Percentiles rank a stretch among this genome's conserved stretches.
Evolutionary conservation across 495 filamentous ascomycete species (phyloP).

Genomic region (Lophiostoma macrostomum): DNA sequence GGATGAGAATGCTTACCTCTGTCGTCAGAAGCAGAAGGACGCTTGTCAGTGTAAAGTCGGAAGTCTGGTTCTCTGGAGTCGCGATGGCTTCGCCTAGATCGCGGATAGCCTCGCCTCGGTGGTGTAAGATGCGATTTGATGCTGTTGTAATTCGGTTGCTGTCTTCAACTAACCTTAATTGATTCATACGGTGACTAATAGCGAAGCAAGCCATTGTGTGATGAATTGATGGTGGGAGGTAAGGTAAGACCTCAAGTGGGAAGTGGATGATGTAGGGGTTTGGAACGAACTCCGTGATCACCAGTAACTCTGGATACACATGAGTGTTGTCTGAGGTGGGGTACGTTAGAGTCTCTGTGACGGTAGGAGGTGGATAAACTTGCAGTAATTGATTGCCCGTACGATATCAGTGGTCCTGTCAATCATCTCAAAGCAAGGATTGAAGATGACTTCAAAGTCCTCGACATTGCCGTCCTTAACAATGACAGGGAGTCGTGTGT

Average conservation of each 20-base stretch:
- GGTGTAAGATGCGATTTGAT: slow-evolving; percentile 5
- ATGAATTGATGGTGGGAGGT: slow-evolving; percentile 3
- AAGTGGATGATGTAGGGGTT: slow-evolving; percentile 17
- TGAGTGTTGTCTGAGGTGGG: slow-evolving; percentile 2
- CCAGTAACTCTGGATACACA: slow-evolving; percentile 2
- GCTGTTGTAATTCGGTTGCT: background rate
- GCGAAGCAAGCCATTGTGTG: slow-evolving; percentile 6
- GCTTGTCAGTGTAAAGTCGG: slow-evolving; percentile 3
- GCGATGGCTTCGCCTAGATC: slow-evolving; percentile 6
- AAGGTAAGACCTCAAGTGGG: background rate
- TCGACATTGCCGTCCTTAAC: background rate
- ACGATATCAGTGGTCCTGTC: slow-evolving; percentile 11
- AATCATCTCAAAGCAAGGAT: background rate
- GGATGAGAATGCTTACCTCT: slow-evolving; percentile 4
- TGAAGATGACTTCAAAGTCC: background rate
- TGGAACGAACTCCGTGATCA: slow-evolving; percentile 3
- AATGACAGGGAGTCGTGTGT: background rate
- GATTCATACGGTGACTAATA: slow-evolving; percentile 5
- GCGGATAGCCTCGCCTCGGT: slow-evolving; percentile 13
- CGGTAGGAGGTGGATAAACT: background rate
- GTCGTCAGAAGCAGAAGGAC: slow-evolving; percentile 3
- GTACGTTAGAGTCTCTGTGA: background rate
- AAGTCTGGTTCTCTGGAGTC: background rate
- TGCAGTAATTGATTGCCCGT: slow-evolving; percentile 16
- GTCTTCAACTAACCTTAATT: background rate